Evolutionary conservation across 2,329 filamentous ascomycete genomes (phyloP).

Genomic region (Penicillium hesseltinei): DNA sequence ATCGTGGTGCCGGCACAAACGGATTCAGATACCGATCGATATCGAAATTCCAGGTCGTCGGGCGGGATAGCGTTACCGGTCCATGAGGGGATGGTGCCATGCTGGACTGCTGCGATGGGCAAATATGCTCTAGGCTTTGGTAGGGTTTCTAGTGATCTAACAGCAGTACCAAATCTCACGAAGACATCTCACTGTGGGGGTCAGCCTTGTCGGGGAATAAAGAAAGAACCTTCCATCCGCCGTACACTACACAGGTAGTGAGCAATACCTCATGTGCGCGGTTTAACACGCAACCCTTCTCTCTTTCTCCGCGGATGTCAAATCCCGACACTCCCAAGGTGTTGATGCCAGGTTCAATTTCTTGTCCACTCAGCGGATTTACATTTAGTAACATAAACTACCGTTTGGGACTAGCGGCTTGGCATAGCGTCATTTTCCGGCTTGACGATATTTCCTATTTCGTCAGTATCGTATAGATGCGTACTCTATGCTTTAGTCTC

Average conservation of each 20-base stretch:
- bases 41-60: constrained; percentile 58
- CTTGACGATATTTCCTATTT: not conserved
- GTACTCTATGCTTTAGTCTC: not conserved
- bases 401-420: constrained; percentile 27
- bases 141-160: not conserved
- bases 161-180: not conserved
- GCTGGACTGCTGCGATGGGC: not conserved
- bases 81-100: constrained; percentile 10
- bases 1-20: constrained; percentile 63
- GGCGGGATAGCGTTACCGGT: constrained; percentile 18
- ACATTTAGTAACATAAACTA: constrained; percentile 39
- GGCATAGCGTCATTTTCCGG: constrained; percentile 7
- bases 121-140: not conserved
- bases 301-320: constrained; percentile 18
- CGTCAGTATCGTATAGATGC: not conserved
- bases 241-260: too few relatives aligned
- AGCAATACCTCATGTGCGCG: not conserved
- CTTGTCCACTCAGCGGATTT: constrained; percentile 33
- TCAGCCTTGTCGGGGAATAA: constrained; percentile 6
- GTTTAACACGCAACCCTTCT: constrained; percentile 1
- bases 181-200: not conserved
- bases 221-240: not conserved
- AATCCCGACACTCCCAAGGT: not conserved
- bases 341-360: not conserved
- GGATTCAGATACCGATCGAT: constrained; percentile 75